These are phyloP conservation scores for Debaryomyces castellii DNA, from an alignment of 805 yeast species.

Conservation along the genomic window DNA sequence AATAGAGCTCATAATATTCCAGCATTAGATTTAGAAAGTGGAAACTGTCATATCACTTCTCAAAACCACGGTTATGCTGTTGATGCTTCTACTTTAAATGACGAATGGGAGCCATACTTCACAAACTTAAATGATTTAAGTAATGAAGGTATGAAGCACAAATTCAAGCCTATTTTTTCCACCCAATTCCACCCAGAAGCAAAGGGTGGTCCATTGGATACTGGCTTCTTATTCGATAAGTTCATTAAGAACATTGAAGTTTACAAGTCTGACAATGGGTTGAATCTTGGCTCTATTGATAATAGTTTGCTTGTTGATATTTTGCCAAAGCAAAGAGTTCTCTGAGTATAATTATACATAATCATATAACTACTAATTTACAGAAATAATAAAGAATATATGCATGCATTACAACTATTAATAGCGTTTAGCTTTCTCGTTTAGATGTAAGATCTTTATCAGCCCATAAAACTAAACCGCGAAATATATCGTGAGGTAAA, in stretches of 20 bases:
- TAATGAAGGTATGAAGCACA: conserved; percentile 96
- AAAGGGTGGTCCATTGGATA: conserved; percentile 97
- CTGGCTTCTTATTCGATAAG: conserved; percentile 86
- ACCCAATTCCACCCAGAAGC: conserved; percentile 99
- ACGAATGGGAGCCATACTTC: conserved; percentile 80
- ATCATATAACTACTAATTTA: not conserved
- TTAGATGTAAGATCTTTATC: not conserved
- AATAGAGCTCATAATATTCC: conserved; percentile 99
- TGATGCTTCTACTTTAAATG: conserved; percentile 71
- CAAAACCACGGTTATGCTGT: conserved; percentile 99
- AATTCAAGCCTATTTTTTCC: conserved; percentile 83
- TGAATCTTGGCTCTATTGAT: conserved; percentile 44
- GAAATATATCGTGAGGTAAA: not conserved
- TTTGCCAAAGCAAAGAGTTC: conserved; percentile 64
- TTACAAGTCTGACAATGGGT: conserved; percentile 42
- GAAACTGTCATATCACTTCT: conserved; percentile 95
- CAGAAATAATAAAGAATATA: not conserved
- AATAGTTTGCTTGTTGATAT: conserved; percentile 57
- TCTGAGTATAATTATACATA: conserved; percentile 21
- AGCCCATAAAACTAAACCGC: not conserved
- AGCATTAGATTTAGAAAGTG: conserved; percentile 83
- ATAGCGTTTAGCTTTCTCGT: not conserved
- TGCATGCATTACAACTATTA: not conserved
- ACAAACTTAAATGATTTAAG: conserved; percentile 92
- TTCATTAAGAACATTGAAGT: conserved; percentile 69